phyloP scores from a whole-genome alignment of 148 eudicot species.

The Gaultheria prostrata region DNA sequence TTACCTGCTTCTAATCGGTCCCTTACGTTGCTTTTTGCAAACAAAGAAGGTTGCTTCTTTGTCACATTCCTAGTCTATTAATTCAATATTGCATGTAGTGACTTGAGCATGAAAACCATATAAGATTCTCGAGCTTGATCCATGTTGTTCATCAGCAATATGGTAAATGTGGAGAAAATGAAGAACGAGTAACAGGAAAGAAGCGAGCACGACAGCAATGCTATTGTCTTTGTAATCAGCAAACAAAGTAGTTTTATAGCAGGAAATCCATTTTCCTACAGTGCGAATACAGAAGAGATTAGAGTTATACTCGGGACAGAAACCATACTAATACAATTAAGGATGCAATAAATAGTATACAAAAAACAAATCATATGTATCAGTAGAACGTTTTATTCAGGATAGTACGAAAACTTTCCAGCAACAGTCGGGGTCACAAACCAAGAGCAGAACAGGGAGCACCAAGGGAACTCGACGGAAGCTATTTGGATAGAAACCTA shows the following conservation, averaged over 20 bases:
- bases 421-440: conserved; percentile 81
- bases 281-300: not conserved
- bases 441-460: conserved; percentile 99
- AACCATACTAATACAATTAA: not conserved
- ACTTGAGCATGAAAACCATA: not conserved
- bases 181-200: not conserved
- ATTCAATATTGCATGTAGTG: not conserved
- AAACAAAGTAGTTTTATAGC: not conserved
- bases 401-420: conserved; percentile 38
- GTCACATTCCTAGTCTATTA: not conserved
- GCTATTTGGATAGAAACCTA: conserved; percentile 73
- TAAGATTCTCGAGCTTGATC: not conserved
- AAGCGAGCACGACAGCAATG: not conserved
- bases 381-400: not conserved
- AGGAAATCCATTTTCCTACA: not conserved
- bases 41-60: not conserved
- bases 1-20: not conserved
- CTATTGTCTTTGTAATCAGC: not conserved
- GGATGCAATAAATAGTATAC: not conserved
- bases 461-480: conserved; percentile 87
- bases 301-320: not conserved
- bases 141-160: too few species aligned
- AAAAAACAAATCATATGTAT: not conserved
- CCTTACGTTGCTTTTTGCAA: not conserved
- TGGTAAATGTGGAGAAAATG: not conserved